Conservation (phyloP, 2,329 filamentous ascomycete genomes). For the Pseudogymnoascus sp. region DNA sequence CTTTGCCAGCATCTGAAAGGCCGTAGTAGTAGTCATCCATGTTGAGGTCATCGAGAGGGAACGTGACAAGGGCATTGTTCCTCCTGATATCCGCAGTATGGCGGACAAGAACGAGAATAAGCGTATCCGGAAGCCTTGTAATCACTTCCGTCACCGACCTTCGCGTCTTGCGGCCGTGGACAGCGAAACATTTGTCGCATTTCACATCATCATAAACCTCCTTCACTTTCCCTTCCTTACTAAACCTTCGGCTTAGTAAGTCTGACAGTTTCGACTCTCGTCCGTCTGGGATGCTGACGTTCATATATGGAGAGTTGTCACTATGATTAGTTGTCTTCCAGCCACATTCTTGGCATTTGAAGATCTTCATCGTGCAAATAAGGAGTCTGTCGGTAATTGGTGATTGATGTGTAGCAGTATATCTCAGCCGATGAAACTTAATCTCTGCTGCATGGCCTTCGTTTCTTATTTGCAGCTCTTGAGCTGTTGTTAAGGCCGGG, state of each 20-base stretch:
- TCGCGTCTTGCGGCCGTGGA: conserved; percentile 16
- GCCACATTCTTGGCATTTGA: conserved; percentile 10
- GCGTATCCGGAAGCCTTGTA: conserved; percentile 11
- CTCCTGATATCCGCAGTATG: conserved; percentile 50
- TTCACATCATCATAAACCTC: conserved; percentile 30
- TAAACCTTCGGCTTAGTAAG: background rate
- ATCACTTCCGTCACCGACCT: conserved; percentile 14
- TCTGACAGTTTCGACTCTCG: background rate
- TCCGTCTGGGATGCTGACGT: conserved; percentile 1
- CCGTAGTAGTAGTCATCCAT: conserved; percentile 43
- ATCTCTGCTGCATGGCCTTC: background rate
- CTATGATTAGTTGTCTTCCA: conserved; percentile 69
- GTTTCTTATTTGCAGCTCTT: conserved; percentile 10
- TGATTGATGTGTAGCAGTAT: background rate
- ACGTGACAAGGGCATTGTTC: conserved; percentile 63
- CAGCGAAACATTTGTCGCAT: conserved; percentile 25
- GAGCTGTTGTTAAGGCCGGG: conserved; percentile 41
- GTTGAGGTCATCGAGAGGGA: conserved; percentile 65
- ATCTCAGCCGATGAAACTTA: conserved; percentile 10
- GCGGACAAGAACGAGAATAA: conserved; percentile 59
- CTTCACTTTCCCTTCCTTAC: background rate
- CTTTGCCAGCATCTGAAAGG: conserved; percentile 32
- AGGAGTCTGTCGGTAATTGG: background rate
- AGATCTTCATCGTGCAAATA: background rate
- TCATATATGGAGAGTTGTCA: conserved; percentile 43